Evolutionary conservation across 2,329 filamentous ascomycete species (phyloP).

Genomic region (Fusarium robinianum): DNA sequence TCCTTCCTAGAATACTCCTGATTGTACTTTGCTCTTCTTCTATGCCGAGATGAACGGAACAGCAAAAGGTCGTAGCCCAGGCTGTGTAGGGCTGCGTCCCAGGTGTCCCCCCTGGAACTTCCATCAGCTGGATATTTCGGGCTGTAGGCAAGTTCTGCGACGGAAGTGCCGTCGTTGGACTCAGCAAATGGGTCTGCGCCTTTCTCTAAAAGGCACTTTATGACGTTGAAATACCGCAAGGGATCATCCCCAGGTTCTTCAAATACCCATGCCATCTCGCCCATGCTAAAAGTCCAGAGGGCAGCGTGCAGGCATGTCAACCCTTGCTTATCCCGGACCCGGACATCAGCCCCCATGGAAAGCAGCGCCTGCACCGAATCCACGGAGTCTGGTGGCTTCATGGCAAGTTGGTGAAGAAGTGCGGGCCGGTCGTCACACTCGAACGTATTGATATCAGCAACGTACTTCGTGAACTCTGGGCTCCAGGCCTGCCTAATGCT

Average conservation of each 20-base stretch:
- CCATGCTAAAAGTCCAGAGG: background rate
- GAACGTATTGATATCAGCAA: no score
- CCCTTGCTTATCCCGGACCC: background rate
- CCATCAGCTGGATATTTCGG: no score
- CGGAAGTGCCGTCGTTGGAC: background rate
- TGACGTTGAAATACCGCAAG: background rate
- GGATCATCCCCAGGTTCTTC: no score
- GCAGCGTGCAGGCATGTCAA: slow-evolving; percentile 2
- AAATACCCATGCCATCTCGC: no score
- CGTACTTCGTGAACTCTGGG: no score
- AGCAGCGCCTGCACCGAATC: background rate
- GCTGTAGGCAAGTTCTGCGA: background rate
- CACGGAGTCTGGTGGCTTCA: no score
- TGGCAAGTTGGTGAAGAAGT: no score
- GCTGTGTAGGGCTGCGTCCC: slow-evolving; percentile 5
- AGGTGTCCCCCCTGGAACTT: background rate
- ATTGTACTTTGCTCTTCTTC: slow-evolving; percentile 2
- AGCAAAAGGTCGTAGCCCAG: background rate
- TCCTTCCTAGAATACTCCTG: accelerated
- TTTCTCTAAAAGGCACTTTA: background rate
- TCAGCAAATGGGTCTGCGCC: background rate
- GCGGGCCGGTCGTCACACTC: no score
- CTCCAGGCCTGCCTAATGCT: no score
- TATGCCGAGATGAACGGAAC: background rate
- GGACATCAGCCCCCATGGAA: background rate